Evolutionary conservation across 2,329 filamentous ascomycete species (phyloP), one percentile per base, ranked within the genome.

Genomic region (Didymella lethalis): DNA sequence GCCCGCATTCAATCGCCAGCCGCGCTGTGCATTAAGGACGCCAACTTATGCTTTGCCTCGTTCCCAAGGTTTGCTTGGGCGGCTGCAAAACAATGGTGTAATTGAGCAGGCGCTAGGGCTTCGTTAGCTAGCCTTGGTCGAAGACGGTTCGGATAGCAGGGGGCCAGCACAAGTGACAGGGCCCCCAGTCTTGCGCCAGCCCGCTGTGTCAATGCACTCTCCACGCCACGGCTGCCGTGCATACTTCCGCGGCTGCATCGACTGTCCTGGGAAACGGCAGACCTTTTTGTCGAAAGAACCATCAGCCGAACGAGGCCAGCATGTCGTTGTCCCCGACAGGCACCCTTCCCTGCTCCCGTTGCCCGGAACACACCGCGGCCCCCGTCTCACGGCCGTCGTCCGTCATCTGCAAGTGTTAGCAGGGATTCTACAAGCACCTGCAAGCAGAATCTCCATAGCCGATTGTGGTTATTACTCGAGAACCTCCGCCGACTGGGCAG

Each of bases 291-390:
- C 71, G 48, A 70, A 40, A 74, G 75, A 77, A 77, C 74, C 55
- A 77, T 77, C 74, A 77, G 75, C 75, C 75, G 75, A 77, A 77
- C 75, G 68, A 72, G 64, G 68, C 68, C 67, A 71, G 70, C 71
- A 75, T 75, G 57, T 70, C 66, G 61, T 70, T 67, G 70, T 67
- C 67, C 65, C 71, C 70, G 67, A 72, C 61, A 62, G 64, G 66
- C 68, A 66, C 59, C 63, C 65, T 68, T 64, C 71, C 72, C 71
- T 71, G 68, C 66, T 75, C 71, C 74, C 72, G 73, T 73, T 64
- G 71, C 69, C 71, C 73, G 70, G 70, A 69, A 71, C 72, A 66
- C 64, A 64, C 66, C 64, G 67, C 70, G 69, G 71, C 71, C 72
- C 67, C 74, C 69, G 71, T 74, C 72, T 68, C 66, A 70, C 74